Evolutionary conservation across 192 early-diverging fungal species (phyloP).

Genomic region (Funneliformis geosporum): DNA sequence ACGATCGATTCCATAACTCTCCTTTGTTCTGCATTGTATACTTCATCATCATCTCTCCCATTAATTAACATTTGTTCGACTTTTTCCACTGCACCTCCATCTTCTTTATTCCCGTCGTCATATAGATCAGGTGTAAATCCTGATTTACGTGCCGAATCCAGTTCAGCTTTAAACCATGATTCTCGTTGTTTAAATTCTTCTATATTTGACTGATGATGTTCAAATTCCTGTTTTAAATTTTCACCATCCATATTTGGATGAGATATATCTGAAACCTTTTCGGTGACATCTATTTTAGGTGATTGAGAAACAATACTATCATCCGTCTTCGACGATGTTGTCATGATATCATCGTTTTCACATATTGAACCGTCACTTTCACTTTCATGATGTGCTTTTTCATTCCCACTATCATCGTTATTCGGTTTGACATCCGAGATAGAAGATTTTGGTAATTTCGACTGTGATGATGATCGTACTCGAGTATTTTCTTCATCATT

Average conservation of each 20-base stretch:
- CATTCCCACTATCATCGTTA: neutral
- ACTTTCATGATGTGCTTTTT: neutral
- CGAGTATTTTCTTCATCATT: neutral
- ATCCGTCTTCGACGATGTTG: neutral
- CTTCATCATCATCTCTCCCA: neutral
- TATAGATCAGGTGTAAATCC: constrained; percentile 31
- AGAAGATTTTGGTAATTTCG: neutral
- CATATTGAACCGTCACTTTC: neutral
- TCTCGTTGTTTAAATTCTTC: constrained; percentile 43
- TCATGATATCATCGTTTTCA: neutral
- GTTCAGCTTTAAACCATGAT: constrained; percentile 48
- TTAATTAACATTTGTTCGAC: constrained; percentile 35
- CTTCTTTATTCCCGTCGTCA: constrained; percentile 26
- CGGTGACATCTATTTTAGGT: too few species aligned
- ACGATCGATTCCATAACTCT: constrained; percentile 51
- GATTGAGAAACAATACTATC: too few species aligned
- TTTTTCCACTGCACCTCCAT: constrained; percentile 26
- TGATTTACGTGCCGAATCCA: constrained; percentile 43
- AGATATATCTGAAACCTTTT: neutral
- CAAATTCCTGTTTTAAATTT: constrained; percentile 34
- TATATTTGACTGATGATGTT: constrained; percentile 35
- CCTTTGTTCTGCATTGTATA: constrained; percentile 48
- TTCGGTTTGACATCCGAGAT: neutral
- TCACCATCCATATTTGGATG: constrained; percentile 29
- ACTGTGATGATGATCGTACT: neutral